Evolutionary conservation across 441 rosid species (phyloP).

Genomic region (Hura crepitans): DNA sequence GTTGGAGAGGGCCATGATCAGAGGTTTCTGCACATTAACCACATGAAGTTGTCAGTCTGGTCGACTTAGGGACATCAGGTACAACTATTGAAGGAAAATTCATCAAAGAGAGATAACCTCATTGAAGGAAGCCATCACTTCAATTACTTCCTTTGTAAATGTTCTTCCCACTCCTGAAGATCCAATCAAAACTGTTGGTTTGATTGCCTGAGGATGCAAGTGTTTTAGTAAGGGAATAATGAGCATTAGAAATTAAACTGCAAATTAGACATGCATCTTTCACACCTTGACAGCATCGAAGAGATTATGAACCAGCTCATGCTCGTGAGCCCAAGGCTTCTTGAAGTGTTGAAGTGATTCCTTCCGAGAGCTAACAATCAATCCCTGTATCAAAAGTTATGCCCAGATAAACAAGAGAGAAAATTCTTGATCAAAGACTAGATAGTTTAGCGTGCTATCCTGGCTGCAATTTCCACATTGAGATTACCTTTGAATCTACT

Average conservation of each 20-base stretch:
- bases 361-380: constrained; percentile 70
- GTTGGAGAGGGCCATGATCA: constrained; percentile 82
- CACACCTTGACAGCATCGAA: constrained; percentile 67
- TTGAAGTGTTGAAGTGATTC: constrained; percentile 83
- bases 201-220: constrained; percentile 56
- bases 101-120: constrained; percentile 39
- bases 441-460: not conserved
- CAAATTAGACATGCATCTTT: not conserved
- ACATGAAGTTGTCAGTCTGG: not conserved
- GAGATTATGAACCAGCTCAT: constrained; percentile 54
- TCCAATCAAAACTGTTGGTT: constrained; percentile 85
- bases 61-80: not conserved
- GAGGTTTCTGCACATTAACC: constrained; percentile 56
- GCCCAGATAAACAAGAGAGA: not conserved
- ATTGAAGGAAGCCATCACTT: constrained; percentile 69
- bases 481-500: constrained; percentile 72
- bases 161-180: constrained; percentile 82
- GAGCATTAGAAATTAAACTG: not conserved
- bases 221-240: constrained; percentile 10
- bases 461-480: not conserved
- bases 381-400: constrained; percentile 45
- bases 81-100: not conserved
- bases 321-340: constrained; percentile 88
- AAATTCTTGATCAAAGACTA: not conserved
- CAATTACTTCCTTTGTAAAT: constrained; percentile 74